phyloP scores from a whole-genome alignment of 1,139 yeast genomes.

The Candida frijolesensis region DNA sequence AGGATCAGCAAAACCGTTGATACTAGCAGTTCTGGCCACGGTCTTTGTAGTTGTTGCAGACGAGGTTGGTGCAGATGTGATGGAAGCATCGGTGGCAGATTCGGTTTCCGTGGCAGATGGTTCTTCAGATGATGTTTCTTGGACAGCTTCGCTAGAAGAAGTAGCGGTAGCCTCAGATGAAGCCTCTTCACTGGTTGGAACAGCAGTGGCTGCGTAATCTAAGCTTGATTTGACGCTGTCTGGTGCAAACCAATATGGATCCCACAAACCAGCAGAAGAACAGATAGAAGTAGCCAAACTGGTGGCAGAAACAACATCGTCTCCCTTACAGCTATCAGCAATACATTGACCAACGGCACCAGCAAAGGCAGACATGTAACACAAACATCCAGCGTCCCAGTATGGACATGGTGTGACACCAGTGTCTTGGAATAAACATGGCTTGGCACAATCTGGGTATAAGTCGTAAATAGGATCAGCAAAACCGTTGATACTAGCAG shows the following conservation, averaged over 20 bases:
- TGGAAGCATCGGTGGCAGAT: neutral
- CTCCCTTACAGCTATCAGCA: slow-evolving; percentile 32
- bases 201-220: slow-evolving; percentile 30
- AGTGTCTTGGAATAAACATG: slow-evolving; percentile 27
- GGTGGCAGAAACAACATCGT: slow-evolving; percentile 40
- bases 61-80: slow-evolving; percentile 7
- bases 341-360: slow-evolving; percentile 33
- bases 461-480: slow-evolving; percentile 33
- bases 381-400: slow-evolving; percentile 42
- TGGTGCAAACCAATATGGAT: slow-evolving; percentile 40
- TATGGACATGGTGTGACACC: slow-evolving; percentile 35
- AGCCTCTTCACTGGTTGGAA: slow-evolving; percentile 14
- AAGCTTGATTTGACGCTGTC: slow-evolving; percentile 36
- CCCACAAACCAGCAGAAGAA: slow-evolving; percentile 43
- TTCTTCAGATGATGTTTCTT: neutral
- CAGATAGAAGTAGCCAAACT: slow-evolving; percentile 44
- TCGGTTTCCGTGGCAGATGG: neutral
- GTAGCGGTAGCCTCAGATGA: slow-evolving; percentile 3
- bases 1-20: slow-evolving; percentile 43
- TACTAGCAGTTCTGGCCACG: slow-evolving; percentile 36
- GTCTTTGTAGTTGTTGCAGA: slow-evolving; percentile 15
- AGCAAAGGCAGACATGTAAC: slow-evolving; percentile 35
- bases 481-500: slow-evolving; percentile 39
- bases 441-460: slow-evolving; percentile 26
- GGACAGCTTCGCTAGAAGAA: neutral